A percentile compares a stretch with the other conserved stretches of the same genome.
These are phyloP conservation scores for Tuber borchii DNA, from an alignment of 495 filamentous ascomycete genomes.

Conservation along the genomic window DNA sequence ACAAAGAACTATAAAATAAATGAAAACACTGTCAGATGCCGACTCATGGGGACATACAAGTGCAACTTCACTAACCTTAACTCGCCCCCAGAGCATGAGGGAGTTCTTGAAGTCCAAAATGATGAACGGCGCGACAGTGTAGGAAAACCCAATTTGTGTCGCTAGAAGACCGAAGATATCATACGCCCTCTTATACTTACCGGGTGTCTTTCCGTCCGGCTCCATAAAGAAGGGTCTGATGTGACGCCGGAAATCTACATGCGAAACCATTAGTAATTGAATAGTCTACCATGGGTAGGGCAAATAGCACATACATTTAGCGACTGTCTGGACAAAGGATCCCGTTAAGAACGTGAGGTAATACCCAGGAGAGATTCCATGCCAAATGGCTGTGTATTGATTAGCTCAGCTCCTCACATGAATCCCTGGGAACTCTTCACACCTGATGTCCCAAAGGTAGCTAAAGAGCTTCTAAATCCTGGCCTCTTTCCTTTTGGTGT, in stretches of 20 bases:
- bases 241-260: constrained; percentile 73
- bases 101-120: constrained; percentile 63
- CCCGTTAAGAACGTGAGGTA: constrained; percentile 86
- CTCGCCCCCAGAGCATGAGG: constrained; percentile 66
- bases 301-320: constrained; percentile 64
- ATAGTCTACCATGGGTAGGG: background rate
- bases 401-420: background rate
- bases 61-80: constrained; percentile 41
- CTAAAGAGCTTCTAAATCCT: constrained; percentile 88
- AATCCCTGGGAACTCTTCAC: background rate
- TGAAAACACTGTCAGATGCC: background rate
- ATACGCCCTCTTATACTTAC: constrained; percentile 73
- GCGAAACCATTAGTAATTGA: constrained; percentile 3
- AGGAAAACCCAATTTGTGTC: constrained; percentile 79
- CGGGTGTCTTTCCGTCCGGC: constrained; percentile 56
- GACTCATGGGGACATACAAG: background rate
- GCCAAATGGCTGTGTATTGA: constrained; percentile 66
- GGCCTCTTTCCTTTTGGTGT: constrained; percentile 94
- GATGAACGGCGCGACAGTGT: constrained; percentile 75
- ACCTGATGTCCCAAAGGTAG: constrained; percentile 70
- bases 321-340: constrained; percentile 81
- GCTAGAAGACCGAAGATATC: constrained; percentile 71
- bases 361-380: constrained; percentile 95
- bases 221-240: constrained; percentile 90
- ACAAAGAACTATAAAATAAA: constrained; percentile 66